Conservation (phyloP, 306 rosid species). For the Cucumis sativus region Cucumber_9930_V3 NC_026657.2:34308001-34308500, state of each 20-base stretch:
- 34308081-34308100: conserved; percentile 12
- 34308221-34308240: background rate
- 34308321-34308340: conserved; percentile 85
- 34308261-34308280: conserved; percentile 2
- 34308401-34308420: conserved; percentile 68
- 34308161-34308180: background rate
- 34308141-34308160: conserved; percentile 49
- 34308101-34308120: conserved; percentile 31
- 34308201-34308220: background rate
- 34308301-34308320: conserved; percentile 41
- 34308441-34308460: conserved; percentile 93
- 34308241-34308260: background rate
- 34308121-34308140: conserved; percentile 36
- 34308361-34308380: conserved; percentile 87
- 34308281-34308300: conserved; percentile 6
- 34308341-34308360: conserved; percentile 85
- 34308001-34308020: conserved; percentile 23
- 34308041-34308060: conserved; percentile 25
- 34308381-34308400: conserved; percentile 79
- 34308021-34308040: conserved; percentile 23
- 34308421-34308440: conserved; percentile 91
- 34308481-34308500: conserved; percentile 89
- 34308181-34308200: conserved; percentile 2
- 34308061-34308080: conserved; percentile 23
- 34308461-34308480: conserved; percentile 89